Evolutionary conservation across 139 green algal species (phyloP).

Genomic region (Penium margaritaceum): DNA sequence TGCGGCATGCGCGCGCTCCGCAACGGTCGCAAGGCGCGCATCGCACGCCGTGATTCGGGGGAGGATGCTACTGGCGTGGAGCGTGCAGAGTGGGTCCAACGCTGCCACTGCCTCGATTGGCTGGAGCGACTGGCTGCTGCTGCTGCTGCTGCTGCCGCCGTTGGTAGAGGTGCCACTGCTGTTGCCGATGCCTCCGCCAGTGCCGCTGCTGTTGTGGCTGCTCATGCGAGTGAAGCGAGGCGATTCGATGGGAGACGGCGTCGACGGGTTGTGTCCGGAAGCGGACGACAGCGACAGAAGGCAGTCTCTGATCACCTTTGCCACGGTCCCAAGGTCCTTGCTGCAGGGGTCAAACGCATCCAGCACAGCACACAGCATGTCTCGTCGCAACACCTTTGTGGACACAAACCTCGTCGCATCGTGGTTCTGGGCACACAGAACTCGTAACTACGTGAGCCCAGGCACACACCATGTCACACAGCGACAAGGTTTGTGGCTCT

Average conservation of each 20-base stretch:
- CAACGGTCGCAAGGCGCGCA: conserved; percentile 44
- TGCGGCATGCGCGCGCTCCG: conserved; percentile 47
- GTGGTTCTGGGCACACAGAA: too few species aligned
- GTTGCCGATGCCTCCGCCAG: too few species aligned
- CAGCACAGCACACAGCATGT: too few species aligned
- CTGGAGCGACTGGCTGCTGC: conserved; percentile 6
- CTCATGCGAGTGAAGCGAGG: not conserved
- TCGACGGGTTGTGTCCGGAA: not conserved
- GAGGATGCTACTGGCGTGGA: conserved; percentile 60
- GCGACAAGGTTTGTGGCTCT: too few species aligned
- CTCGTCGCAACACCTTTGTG: too few species aligned
- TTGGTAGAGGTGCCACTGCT: too few species aligned
- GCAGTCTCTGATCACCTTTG: conserved; percentile 34
- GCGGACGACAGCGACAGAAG: not conserved
- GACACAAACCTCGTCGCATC: too few species aligned
- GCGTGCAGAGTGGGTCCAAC: conserved; percentile 73
- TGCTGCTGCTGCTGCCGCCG: not conserved
- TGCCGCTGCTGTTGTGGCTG: conserved; percentile 5
- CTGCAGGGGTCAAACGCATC: not conserved
- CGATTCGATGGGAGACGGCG: not conserved
- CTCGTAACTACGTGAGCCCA: too few species aligned
- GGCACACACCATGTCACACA: too few species aligned
- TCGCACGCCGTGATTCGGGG: conserved; percentile 51
- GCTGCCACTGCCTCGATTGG: conserved; percentile 63
- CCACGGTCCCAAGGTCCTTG: conserved; percentile 43